phyloP scores from a whole-genome alignment of 192 early-diverging fungal species.

The Umbelopsis sp. region DNA sequence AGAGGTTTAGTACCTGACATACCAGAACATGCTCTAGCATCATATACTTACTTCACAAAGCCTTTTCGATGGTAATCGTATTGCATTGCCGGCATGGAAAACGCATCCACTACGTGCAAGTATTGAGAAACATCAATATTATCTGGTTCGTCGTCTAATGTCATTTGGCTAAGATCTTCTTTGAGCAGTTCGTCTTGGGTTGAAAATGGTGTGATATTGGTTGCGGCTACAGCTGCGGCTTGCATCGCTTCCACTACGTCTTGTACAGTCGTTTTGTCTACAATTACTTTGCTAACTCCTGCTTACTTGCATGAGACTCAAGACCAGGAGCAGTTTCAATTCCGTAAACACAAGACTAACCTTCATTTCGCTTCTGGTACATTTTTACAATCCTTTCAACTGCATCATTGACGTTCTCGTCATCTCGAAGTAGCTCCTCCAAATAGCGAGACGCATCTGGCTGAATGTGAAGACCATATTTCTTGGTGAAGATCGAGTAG shows the following conservation, averaged over 20 bases:
- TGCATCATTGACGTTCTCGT: slow-evolving; percentile 55
- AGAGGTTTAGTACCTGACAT: background rate
- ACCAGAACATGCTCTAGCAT: background rate
- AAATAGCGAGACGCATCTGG: slow-evolving; percentile 73
- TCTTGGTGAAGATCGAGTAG: slow-evolving; percentile 75
- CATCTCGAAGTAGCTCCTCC: slow-evolving; percentile 54
- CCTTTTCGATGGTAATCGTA: slow-evolving; percentile 67
- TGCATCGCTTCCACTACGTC: slow-evolving; percentile 56
- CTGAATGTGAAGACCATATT: slow-evolving; percentile 77
- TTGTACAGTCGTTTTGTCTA: slow-evolving; percentile 48
- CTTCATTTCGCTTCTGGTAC: slow-evolving; percentile 70
- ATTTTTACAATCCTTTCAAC: slow-evolving; percentile 71
- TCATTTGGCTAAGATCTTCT: slow-evolving; percentile 24
- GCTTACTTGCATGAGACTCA: background rate
- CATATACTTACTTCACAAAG: slow-evolving; percentile 55
- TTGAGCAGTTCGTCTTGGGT: slow-evolving; percentile 8
- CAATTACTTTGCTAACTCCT: slow-evolving; percentile 23
- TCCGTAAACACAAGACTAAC: slow-evolving; percentile 37
- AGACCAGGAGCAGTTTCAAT: background rate
- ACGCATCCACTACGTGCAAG: slow-evolving; percentile 75
- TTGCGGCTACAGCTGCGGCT: slow-evolving; percentile 36
- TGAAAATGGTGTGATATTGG: slow-evolving; percentile 9
- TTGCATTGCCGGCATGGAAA: slow-evolving; percentile 68
- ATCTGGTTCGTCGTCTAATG: slow-evolving; percentile 38
- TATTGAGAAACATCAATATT: slow-evolving; percentile 56